phyloP scores from a whole-genome alignment of 1,284 basidiomycete genomes.

The Puccinia triticina region DNA sequence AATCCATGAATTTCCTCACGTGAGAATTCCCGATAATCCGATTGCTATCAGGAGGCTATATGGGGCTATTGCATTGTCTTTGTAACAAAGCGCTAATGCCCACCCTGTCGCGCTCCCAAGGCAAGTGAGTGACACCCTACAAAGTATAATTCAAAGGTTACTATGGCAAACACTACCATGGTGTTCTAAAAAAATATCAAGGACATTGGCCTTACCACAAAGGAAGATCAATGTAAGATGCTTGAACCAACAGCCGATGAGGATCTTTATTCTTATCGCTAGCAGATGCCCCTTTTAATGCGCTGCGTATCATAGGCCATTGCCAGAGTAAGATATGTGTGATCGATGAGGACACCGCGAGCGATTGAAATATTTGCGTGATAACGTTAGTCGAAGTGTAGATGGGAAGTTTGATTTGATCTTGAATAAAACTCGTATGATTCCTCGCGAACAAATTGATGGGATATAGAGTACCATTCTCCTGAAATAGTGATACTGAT shows the following conservation, averaged over 20 bases:
- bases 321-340: conserved; percentile 27
- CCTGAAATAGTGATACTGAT: conserved; percentile 30
- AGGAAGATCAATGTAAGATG: conserved; percentile 29
- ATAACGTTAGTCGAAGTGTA: conserved; percentile 28
- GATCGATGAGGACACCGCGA: conserved; percentile 27
- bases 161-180: background rate
- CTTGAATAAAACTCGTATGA: background rate
- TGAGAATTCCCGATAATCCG: conserved; percentile 7
- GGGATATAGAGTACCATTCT: conserved; percentile 26
- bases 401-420: background rate
- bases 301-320: conserved; percentile 22
- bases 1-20: background rate
- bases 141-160: background rate
- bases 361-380: conserved; percentile 34
- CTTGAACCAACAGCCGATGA: conserved; percentile 28
- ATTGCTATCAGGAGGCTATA: conserved; percentile 14
- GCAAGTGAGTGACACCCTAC: background rate
- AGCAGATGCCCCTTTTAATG: background rate
- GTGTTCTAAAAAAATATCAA: background rate
- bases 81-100: background rate
- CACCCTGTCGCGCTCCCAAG: background rate
- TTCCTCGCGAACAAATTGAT: background rate
- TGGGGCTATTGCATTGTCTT: background rate
- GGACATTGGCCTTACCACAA: background rate
- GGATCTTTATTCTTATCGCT: conserved; percentile 12